Evolutionary conservation across 768 basidiomycete genomes (phyloP).

Genomic region (Pulveroboletus sp.): DNA sequence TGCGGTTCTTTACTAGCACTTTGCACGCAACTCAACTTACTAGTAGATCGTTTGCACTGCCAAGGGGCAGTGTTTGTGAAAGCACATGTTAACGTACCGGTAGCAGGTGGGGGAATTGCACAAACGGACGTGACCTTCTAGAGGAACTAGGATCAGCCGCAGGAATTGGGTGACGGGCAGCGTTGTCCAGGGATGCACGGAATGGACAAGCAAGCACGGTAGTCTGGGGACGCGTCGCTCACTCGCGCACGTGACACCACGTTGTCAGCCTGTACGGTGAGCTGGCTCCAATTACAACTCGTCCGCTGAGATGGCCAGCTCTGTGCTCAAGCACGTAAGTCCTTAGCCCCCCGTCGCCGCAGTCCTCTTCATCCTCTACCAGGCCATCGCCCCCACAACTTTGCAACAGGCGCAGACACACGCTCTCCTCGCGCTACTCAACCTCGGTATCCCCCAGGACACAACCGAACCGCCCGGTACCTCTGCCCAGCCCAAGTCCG

Average conservation of each 20-base stretch:
- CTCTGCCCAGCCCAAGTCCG: conserved; percentile 23
- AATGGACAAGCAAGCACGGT: too few relatives aligned
- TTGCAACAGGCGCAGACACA: conserved; percentile 87
- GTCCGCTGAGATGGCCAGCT: conserved; percentile 38
- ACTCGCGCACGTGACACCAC: conserved; percentile 11
- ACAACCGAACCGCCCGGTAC: conserved; percentile 26
- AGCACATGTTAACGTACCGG: not conserved
- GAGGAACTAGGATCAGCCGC: not conserved
- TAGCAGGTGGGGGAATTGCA: not conserved
- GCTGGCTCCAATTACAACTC: not conserved
- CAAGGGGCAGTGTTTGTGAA: not conserved
- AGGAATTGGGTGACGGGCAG: too few relatives aligned
- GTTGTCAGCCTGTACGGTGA: not conserved
- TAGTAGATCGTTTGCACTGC: not conserved
- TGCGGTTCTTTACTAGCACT: conserved; percentile 2
- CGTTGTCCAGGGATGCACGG: too few relatives aligned
- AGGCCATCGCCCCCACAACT: conserved; percentile 47
- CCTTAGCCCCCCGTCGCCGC: not conserved
- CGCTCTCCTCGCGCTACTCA: conserved; percentile 80
- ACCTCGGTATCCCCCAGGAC: conserved; percentile 55
- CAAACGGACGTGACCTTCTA: not conserved
- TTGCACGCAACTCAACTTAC: conserved; percentile 14
- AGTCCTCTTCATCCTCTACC: conserved; percentile 28
- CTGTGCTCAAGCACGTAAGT: conserved; percentile 41
- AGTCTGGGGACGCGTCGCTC: too few relatives aligned